A percentile compares a stretch with the other conserved stretches of the same genome.
These are phyloP conservation scores for Peterozyma xylosa DNA, from an alignment of 805 yeast species.

Conservation along the genomic window DNA sequence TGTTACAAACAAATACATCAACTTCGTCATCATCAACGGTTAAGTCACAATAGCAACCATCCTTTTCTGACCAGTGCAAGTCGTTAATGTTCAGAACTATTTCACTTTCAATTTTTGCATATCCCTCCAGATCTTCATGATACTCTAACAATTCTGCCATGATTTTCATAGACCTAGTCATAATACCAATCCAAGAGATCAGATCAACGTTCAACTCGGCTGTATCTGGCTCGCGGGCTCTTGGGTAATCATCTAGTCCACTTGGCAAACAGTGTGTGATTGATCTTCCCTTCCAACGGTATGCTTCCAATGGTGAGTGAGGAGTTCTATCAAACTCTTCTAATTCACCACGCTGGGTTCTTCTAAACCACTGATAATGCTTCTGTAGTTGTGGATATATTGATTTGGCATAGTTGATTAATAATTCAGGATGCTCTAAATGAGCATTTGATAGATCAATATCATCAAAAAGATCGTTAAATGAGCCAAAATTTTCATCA, in stretches of 20 bases:
- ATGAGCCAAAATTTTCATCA: conserved; percentile 16
- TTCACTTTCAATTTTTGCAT: conserved; percentile 42
- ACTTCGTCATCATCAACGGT: conserved; percentile 65
- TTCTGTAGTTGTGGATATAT: conserved; percentile 70
- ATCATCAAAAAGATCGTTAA: conserved; percentile 11
- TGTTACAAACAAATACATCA: conserved; percentile 65
- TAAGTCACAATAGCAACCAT: conserved; percentile 73
- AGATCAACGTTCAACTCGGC: conserved; percentile 91
- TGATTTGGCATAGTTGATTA: conserved; percentile 46
- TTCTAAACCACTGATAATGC: conserved; percentile 82
- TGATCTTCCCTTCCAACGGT: conserved; percentile 93
- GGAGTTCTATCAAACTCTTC: conserved; percentile 62
- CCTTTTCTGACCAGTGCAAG: conserved; percentile 72
- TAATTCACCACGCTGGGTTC: conserved; percentile 69
- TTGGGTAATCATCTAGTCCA: conserved; percentile 94
- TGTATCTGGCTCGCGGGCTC: conserved; percentile 71
- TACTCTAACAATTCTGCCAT: conserved; percentile 60
- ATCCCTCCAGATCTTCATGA: conserved; percentile 50
- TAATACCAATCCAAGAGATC: conserved; percentile 87
- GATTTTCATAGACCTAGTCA: conserved; percentile 75
- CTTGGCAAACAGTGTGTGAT: conserved; percentile 80
- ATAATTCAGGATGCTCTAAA: conserved; percentile 48
- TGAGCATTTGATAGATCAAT: conserved; percentile 40
- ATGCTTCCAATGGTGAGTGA: conserved; percentile 52
- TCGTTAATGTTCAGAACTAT: conserved; percentile 59